Base-by-base conservation (phyloP, 2,329 filamentous ascomycete species). In the Bipolaris zeicola region DNA sequence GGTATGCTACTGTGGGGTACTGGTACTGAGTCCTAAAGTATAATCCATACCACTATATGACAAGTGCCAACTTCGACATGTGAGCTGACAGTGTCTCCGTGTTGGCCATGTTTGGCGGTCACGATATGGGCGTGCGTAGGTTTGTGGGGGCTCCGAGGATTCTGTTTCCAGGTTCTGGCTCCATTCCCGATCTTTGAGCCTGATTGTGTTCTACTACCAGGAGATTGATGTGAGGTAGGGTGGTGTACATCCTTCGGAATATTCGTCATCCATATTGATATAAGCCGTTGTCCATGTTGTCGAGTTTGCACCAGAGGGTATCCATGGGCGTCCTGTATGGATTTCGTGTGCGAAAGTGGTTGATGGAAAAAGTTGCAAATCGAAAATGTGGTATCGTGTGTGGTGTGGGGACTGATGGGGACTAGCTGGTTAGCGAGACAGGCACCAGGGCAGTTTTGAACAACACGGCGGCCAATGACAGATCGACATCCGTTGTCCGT, bases 331-430 rank as follows among this genome's bases (percentile, higher is more conserved):
- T 52, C 20, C 37, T 28, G 11, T 14, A 6, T 5, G 13, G 20
- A 33, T n/a, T 16, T 37, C 26, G 42, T 47, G 48, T 11, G 34
- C 16, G n/a, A 20, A 11, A 31, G 16, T 39, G 22, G 37, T 43
- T 37, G 20, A 43, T 50, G 28, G 8, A 18, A 36, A 22, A n/a
- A 31, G 24, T 36, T 52, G 49, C 1, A 16, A 31, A 26, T 42
- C 31, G 53, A 56, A 56, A 47, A 52, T 56, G 22, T 43, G 39
- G 28, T 52, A 42, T 56, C 34, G 52, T 50, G 52, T 51, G 52
- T 51, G 52, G 49, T 36, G 48, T 50, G 48, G 48, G 48, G 53
- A 45, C 49, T 33, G 53, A 39, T 31, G 44, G 38, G 52, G 18
- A 47, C 48, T 56, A 44, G 26, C 39, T 33, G 3, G 18, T 56